Evolutionary conservation across 176 grass and related monocot genomes (phyloP).

Genomic region (Dactylis glomerata): DNA sequence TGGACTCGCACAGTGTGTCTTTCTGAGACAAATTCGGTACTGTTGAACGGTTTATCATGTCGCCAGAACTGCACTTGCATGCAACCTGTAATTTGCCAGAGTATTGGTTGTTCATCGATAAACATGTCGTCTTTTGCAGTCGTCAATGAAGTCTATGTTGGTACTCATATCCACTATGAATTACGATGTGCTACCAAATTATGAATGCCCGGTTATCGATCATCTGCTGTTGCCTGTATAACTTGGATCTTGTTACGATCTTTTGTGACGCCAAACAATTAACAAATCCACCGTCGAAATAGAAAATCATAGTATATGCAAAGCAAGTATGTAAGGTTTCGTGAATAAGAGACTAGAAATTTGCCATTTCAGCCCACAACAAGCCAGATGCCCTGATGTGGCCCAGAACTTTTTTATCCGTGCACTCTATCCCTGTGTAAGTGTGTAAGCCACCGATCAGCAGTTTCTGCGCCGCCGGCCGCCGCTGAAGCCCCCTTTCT

Average conservation of each 20-base stretch:
- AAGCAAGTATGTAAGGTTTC: no score
- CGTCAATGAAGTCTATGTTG: not conserved
- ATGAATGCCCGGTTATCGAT: not conserved
- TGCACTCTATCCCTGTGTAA: not conserved
- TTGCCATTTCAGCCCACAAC: not conserved
- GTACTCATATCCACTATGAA: not conserved
- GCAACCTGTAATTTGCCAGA: not conserved
- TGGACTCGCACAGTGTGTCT: not conserved
- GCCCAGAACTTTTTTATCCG: not conserved
- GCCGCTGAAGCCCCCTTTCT: not conserved
- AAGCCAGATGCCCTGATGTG: not conserved
- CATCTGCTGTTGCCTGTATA: not conserved
- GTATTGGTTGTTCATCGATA: not conserved
- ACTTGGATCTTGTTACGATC: not conserved
- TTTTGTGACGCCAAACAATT: not conserved
- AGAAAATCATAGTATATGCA: no score
- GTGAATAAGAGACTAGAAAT: no score
- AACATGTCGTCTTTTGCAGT: not conserved
- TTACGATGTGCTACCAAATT: not conserved
- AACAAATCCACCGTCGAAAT: no score
- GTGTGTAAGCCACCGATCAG: not conserved
- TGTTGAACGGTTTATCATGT: not conserved
- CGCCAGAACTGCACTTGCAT: conserved; percentile 2
- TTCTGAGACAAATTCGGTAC: not conserved
- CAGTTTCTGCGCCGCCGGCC: not conserved